A percentile compares a stretch with the other conserved stretches of the same genome.
Evolutionary conservation across 148 eudicot species (phyloP).

Genomic region (Rhododendron henanense): DNA sequence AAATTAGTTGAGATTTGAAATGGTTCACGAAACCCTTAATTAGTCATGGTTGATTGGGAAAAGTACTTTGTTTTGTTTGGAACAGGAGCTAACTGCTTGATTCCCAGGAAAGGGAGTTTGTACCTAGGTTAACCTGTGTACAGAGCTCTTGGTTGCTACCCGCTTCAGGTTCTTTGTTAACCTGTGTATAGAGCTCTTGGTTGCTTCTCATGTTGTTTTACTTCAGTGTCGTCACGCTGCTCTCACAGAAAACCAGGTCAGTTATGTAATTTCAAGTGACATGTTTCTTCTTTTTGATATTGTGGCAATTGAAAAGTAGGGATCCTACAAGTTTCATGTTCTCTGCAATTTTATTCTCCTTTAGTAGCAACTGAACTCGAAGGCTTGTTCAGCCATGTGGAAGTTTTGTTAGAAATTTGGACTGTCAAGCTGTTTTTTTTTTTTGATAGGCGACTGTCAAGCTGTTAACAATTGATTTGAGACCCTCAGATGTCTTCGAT

Average conservation of each 20-base stretch:
- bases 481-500: too few species aligned
- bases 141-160: slow-evolving; percentile 82
- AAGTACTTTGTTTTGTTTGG: slow-evolving; percentile 12
- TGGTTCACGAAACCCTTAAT: not conserved
- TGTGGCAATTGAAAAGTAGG: not conserved
- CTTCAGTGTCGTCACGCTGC: slow-evolving; percentile 46
- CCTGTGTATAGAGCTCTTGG: slow-evolving; percentile 71
- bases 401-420: too few species aligned
- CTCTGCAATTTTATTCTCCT: too few species aligned
- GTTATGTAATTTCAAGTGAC: not conserved
- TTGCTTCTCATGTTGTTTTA: slow-evolving; percentile 90
- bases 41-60: not conserved
- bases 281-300: not conserved
- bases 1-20: not conserved
- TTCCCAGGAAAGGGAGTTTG: too few species aligned
- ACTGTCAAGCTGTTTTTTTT: too few species aligned
- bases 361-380: too few species aligned
- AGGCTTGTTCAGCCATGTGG: too few species aligned
- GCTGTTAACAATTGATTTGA: too few species aligned
- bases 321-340: not conserved
- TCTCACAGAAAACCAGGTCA: too few species aligned
- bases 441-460: too few species aligned
- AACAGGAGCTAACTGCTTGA: too few species aligned
- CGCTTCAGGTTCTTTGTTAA: slow-evolving; percentile 66
- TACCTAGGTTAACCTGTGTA: too few species aligned